Evolutionary conservation across 495 filamentous ascomycete genomes (phyloP).

Genomic region (Daldinia caldariorum): DNA sequence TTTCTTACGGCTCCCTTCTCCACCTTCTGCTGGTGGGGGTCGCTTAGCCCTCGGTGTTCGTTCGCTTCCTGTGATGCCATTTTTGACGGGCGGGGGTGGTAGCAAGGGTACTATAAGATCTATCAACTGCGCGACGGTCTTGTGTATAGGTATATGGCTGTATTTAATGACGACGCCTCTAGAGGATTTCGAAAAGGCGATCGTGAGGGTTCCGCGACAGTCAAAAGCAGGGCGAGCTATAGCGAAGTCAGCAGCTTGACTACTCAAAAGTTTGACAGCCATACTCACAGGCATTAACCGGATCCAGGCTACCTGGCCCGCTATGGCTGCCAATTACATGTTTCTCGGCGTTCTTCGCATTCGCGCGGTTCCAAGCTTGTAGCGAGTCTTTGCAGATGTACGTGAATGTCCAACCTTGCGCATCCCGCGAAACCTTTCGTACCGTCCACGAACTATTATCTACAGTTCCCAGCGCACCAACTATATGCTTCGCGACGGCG

Average conservation of each 20-base stretch:
- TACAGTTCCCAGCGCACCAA: constrained; percentile 48
- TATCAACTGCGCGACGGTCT: constrained; percentile 55
- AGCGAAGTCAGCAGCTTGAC: constrained; percentile 32
- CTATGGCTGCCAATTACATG: constrained; percentile 55
- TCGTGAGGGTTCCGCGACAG: constrained; percentile 57
- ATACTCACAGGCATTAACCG: constrained; percentile 51
- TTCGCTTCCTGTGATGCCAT: constrained; percentile 27
- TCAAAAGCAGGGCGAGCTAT: constrained; percentile 61
- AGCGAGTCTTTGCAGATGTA: constrained; percentile 61
- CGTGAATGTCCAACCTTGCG: constrained; percentile 59
- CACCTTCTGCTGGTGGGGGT: constrained; percentile 37
- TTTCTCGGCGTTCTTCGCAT: constrained; percentile 50
- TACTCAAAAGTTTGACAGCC: not conserved
- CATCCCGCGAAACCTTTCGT: constrained; percentile 50
- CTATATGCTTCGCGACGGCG: constrained; percentile 54
- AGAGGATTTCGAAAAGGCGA: constrained; percentile 54
- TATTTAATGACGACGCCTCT: constrained; percentile 57
- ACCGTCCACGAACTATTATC: constrained; percentile 57
- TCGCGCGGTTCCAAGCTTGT: constrained; percentile 56
- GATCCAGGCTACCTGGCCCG: constrained; percentile 51
- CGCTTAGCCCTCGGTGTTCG: constrained; percentile 40
- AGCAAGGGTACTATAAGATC: constrained; percentile 52
- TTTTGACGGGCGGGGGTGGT: constrained; percentile 23
- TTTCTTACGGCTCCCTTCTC: constrained; percentile 42
- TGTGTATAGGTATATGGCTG: constrained; percentile 59